These are phyloP conservation scores for Durusdinium trenchii DNA, from an alignment of 73 alveolate species.

Conservation along the genomic window DNA sequence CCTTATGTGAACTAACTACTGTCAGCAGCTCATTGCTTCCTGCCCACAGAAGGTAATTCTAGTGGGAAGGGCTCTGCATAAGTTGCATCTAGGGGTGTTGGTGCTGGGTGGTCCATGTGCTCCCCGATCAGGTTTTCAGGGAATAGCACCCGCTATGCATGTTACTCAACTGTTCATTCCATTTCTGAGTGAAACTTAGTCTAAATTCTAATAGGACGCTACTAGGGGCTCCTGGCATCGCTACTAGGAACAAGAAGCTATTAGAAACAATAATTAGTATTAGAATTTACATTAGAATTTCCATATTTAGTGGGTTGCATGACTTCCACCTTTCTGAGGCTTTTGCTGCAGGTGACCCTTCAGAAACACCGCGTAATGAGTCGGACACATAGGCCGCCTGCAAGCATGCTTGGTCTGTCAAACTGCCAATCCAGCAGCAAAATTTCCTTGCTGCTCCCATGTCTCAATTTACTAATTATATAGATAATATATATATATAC, in stretches of 20 bases:
- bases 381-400: conserved; percentile 46
- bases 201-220: too few species aligned
- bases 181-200: too few species aligned
- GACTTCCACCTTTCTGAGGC: background rate
- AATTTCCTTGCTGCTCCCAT: background rate
- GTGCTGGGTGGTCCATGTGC: too few species aligned
- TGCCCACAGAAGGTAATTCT: too few species aligned
- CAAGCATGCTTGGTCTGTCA: background rate
- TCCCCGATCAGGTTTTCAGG: too few species aligned
- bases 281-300: background rate
- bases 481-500: background rate
- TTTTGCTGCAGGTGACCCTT: background rate
- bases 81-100: too few species aligned
- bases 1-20: too few species aligned
- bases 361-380: background rate
- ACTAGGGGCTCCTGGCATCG: background rate
- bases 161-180: too few species aligned
- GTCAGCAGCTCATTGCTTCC: too few species aligned
- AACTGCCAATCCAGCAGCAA: background rate
- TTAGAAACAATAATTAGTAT: background rate
- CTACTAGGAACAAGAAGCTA: background rate
- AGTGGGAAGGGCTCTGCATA: too few species aligned
- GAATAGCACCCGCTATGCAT: too few species aligned
- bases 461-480: background rate
- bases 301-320: background rate